Percentiles rank a stretch among this genome's conserved stretches.
These are phyloP conservation scores for Pestalotiopsis sp. DNA, from an alignment of 2,329 filamentous ascomycete genomes.

Conservation along the genomic window DNA sequence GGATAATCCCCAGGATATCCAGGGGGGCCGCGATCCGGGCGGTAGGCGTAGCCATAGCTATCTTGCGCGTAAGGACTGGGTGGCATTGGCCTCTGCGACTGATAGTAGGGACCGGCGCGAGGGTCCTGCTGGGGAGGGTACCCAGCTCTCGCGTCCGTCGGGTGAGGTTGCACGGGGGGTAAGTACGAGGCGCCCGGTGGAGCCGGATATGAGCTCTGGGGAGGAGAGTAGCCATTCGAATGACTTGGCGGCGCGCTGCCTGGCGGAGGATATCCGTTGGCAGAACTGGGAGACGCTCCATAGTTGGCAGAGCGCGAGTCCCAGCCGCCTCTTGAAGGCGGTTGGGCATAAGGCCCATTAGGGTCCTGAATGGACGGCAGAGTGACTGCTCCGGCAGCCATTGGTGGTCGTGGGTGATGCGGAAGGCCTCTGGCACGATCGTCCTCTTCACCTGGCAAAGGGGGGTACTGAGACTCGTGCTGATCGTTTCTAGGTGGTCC, in stretches of 20 bases:
- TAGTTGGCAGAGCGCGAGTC: constrained; percentile 39
- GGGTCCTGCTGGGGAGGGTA: constrained; percentile 41
- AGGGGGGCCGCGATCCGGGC: constrained; percentile 31
- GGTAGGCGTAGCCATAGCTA: constrained; percentile 34
- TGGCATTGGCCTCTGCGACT: constrained; percentile 18
- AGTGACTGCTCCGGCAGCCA: constrained; percentile 46
- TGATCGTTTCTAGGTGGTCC: constrained; percentile 36
- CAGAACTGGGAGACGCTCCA: constrained; percentile 42
- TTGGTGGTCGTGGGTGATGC: constrained; percentile 35
- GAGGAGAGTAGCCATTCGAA: constrained; percentile 28
- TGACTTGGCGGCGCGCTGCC: constrained; percentile 19
- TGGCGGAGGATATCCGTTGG: constrained; percentile 48
- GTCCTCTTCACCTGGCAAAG: constrained; percentile 45
- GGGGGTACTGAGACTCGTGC: constrained; percentile 45
- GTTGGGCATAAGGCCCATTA: constrained; percentile 31
- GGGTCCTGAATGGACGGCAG: constrained; percentile 54
- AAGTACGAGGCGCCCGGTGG: constrained; percentile 27
- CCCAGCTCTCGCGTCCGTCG: constrained; percentile 26
- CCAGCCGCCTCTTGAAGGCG: constrained; percentile 26
- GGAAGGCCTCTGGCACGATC: constrained; percentile 35
- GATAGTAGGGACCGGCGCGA: constrained; percentile 35
- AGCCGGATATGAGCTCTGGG: constrained; percentile 24
- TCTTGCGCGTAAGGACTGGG: constrained; percentile 21
- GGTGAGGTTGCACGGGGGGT: constrained; percentile 41
- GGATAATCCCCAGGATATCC: constrained; percentile 30